phyloP scores from a whole-genome alignment of 2,329 filamentous ascomycete species.

The Claviceps sp. region DNA sequence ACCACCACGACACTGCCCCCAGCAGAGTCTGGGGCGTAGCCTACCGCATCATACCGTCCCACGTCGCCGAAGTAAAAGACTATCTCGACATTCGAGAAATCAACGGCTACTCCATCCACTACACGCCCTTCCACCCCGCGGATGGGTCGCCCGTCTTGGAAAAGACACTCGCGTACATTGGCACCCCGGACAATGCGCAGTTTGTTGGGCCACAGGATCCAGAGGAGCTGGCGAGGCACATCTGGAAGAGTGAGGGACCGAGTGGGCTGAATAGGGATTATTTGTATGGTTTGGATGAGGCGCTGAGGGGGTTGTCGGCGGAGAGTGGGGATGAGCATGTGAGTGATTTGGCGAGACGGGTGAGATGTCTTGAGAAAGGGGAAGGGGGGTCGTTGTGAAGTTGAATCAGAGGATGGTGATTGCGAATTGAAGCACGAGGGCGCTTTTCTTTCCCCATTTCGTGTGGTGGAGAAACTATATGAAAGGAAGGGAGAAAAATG shows the following conservation, averaged over 20 bases:
- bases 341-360: slow-evolving; percentile 62
- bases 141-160: slow-evolving; percentile 29
- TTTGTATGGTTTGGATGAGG: slow-evolving; percentile 64
- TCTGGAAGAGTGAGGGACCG: slow-evolving; percentile 61
- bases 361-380: slow-evolving; percentile 42
- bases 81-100: slow-evolving; percentile 96
- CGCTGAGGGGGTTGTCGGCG: slow-evolving; percentile 56
- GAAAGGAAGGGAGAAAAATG: too few relatives aligned
- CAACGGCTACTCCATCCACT: slow-evolving; percentile 91
- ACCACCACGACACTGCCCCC: slow-evolving; percentile 46
- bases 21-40: slow-evolving; percentile 81
- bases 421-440: not conserved
- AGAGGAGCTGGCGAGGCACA: slow-evolving; percentile 65
- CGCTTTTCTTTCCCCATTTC: not conserved
- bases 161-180: slow-evolving; percentile 74
- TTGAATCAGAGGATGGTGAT: not conserved
- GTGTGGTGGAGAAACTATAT: too few relatives aligned
- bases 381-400: not conserved
- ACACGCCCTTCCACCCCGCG: slow-evolving; percentile 61
- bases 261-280: slow-evolving; percentile 90
- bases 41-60: slow-evolving; percentile 63
- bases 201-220: slow-evolving; percentile 79
- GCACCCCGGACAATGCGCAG: slow-evolving; percentile 82
- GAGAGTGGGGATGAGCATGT: slow-evolving; percentile 78
- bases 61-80: slow-evolving; percentile 67